Percentiles rank a stretch among this genome's conserved stretches.
These are phyloP conservation scores for Schizophyllum amplum DNA, from an alignment of 1,284 basidiomycete species.

Conservation along the genomic window DNA sequence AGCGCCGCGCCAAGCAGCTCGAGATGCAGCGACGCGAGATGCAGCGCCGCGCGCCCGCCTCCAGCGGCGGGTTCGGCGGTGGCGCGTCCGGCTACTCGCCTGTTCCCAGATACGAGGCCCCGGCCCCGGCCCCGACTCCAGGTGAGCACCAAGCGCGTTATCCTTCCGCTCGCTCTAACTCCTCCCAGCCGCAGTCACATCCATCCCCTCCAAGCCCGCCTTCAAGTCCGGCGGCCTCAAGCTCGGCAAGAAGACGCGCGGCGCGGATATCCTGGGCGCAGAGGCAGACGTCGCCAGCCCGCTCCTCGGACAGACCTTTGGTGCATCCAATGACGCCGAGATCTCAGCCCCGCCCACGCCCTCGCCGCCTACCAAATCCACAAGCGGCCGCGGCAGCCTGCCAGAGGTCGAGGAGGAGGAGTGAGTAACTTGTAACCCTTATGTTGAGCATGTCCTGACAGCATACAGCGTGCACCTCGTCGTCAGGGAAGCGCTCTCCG, in stretches of 20 bases:
- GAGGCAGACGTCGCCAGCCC: constrained; percentile 43
- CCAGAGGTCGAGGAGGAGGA: constrained; percentile 71
- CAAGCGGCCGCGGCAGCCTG: constrained; percentile 48
- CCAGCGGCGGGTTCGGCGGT: constrained; percentile 49
- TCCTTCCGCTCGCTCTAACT: background rate
- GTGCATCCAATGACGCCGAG: background rate
- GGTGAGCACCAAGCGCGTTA: background rate
- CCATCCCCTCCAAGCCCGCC: constrained; percentile 53
- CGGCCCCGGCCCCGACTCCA: constrained; percentile 37
- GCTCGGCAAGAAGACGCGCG: constrained; percentile 90
- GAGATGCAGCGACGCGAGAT: constrained; percentile 97
- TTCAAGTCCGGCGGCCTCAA: constrained; percentile 99
- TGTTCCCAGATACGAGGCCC: constrained; percentile 48
- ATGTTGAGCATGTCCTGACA: too few relatives aligned
- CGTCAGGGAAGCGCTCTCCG: constrained; percentile 78
- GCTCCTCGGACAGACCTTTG: background rate
- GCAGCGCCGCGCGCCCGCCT: constrained; percentile 58
- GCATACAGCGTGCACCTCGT: constrained; percentile 75
- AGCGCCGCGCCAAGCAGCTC: constrained; percentile 94
- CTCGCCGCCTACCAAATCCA: constrained; percentile 29
- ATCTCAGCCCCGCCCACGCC: constrained; percentile 48
- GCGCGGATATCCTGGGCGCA: constrained; percentile 81
- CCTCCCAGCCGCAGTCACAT: constrained; percentile 37
- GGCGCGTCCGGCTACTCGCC: constrained; percentile 54
- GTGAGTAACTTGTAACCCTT: too few relatives aligned